Base-by-base conservation (phyloP, 306 rosid species). In the Lupinus albus region DNA sequence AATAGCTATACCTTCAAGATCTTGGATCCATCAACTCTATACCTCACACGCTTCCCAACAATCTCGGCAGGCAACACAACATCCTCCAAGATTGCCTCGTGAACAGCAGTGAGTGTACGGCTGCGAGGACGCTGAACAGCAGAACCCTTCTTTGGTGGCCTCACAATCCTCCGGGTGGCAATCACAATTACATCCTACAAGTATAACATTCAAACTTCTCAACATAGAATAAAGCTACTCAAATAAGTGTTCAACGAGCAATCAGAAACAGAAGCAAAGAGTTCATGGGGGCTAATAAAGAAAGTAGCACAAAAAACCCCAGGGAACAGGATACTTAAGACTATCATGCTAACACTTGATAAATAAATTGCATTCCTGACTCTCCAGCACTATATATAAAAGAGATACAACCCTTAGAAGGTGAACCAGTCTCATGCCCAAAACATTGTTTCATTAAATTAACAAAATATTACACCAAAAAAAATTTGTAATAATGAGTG, bases 81-180 rank as follows among this genome's bases (percentile, higher is more conserved):
- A 74, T 91, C 97, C 74, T 91, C 96, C 18, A 91, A 64, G 81
- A 88, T 75, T 65, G 97, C 91, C 66, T 91, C 97, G 5, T 91
- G 97, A 38, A 91, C 94, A 75, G 97, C 71, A n/a, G 97, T 91
- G 8, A 91, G 88, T 0, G 97, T 91, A 0, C 97, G 88, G 81
- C 68, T 85, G 20, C 94, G 91, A 0, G 97, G 97, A 10, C 96
- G 88, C 41, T 85, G 91, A 36, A 59, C 88, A 38, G 96, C 96
- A 16, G 97, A 88, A 21, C 97, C 96, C 30, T 91, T 91, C 88
- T 88, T 86, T 45, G 97, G 96, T 1, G 96, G 97, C 83, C 97
- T 86, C 80, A 89, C n/a, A 14, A 89, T 88, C 83, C 96, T 85
- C 53, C 97, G 75, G 42, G 91, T 91, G 11, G 96, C 97, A 82